Evolutionary conservation across 1,284 basidiomycete species (phyloP), one percentile per base, ranked within the genome.

Genomic region (Tilletia walkeri): DNA sequence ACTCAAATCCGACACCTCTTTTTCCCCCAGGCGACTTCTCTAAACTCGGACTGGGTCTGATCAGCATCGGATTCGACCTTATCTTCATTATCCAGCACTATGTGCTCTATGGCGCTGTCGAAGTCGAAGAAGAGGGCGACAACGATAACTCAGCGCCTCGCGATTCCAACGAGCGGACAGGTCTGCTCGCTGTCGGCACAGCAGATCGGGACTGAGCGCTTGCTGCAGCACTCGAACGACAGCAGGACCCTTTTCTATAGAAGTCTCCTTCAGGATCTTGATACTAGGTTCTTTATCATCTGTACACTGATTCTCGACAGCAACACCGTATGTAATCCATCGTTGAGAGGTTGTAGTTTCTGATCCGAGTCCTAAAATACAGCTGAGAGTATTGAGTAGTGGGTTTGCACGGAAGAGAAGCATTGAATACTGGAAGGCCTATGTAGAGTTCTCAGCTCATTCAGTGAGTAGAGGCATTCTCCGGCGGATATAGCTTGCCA

Each of bases 81-180:
- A 66, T 84, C 14, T 80, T 85, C 69, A 72, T 85, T 16, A 56
- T 80, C 14, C 85, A 86, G 75, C 85, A 86, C 71, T 85, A 81
- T 68, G 69, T 82, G 14, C 45, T 84, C 30, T 86, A 84, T 30
- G 61, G 48, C 12, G 67, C 65, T 9, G 59, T 63, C 34, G 59
- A 63, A 38, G 18, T 18, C 34, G 36, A 34, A 18, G 34, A 34
- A 9, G 59, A 41, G 18, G 18, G 18, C 12, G 59, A 39, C 4
- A 16, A 39, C 6, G 59, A 10, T 39, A 20, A 38, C 30, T 7
- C n/a, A n/a, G 30, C 56, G n/a, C 24, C 24, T 30, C 12, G 50
- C 16, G 18, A 53, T 24, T 18, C 7, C 50, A 34, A 39, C 38
- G 59, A 63, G 34, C 59, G 59, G 3, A 63, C 59, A 12, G 36